Percentiles rank a stretch among this genome's conserved stretches.
Conservation (phyloP, 495 filamentous ascomycete species). For the Schizothecium vesticola region DNA sequence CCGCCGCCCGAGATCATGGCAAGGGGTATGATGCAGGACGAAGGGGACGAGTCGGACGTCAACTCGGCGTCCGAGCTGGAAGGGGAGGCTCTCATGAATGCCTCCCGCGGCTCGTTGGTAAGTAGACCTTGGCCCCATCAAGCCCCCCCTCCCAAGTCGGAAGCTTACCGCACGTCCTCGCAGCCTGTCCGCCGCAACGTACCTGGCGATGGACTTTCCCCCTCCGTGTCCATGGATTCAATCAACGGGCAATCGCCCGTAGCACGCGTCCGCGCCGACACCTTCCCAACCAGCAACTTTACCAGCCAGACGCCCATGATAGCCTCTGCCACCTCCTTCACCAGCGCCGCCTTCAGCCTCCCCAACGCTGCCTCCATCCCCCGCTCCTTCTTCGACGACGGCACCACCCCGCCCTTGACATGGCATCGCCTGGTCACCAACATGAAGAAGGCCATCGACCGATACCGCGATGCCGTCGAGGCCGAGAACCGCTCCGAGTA, state of each 20-base stretch:
- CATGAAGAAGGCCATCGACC: conserved; percentile 81
- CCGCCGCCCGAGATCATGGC: conserved; percentile 92
- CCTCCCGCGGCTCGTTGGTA: conserved; percentile 48
- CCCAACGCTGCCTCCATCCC: conserved; percentile 59
- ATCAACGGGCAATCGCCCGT: conserved; percentile 57
- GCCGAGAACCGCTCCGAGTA: conserved; percentile 80
- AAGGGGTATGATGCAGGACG: conserved; percentile 73
- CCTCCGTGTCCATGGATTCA: conserved; percentile 88
- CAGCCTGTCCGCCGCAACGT: conserved; percentile 58
- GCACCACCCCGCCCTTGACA: conserved; percentile 63
- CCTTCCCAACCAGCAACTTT: conserved; percentile 41
- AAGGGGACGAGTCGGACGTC: conserved; percentile 72
- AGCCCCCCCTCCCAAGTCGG: conserved; percentile 2
- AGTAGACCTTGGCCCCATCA: conserved; percentile 11
- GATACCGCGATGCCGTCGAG: conserved; percentile 77
- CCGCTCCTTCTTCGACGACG: conserved; percentile 81
- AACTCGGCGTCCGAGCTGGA: conserved; percentile 85
- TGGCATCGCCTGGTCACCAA: conserved; percentile 87
- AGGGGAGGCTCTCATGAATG: conserved; percentile 47
- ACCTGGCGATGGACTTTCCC: conserved; percentile 69
- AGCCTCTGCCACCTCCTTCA: conserved; percentile 62
- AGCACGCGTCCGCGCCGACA: conserved; percentile 39
- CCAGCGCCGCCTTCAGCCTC: conserved; percentile 51
- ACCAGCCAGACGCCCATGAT: conserved; percentile 49
- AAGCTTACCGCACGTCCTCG: conserved; percentile 16